phyloP scores from a whole-genome alignment of 2,329 filamentous ascomycete genomes.

The Clarireedia hainanense region DNA sequence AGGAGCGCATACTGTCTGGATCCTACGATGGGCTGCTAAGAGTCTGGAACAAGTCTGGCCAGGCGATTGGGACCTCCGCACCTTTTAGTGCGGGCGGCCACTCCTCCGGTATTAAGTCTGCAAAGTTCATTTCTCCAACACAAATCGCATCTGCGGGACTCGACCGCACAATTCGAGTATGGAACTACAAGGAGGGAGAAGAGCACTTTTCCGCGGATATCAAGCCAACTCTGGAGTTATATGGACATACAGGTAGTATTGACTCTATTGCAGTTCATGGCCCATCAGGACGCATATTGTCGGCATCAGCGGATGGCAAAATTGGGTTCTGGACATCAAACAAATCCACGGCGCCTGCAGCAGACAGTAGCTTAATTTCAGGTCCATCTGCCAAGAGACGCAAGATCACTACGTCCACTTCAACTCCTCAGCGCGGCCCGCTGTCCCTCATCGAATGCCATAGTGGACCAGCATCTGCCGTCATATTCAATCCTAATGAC shows the following conservation, averaged over 20 bases:
- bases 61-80: slow-evolving; percentile 70
- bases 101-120: slow-evolving; percentile 69
- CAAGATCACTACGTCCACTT: slow-evolving; percentile 50
- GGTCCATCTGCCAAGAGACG: slow-evolving; percentile 66
- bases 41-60: slow-evolving; percentile 85
- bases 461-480: slow-evolving; percentile 65
- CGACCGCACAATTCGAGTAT: slow-evolving; percentile 79
- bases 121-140: slow-evolving; percentile 69
- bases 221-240: slow-evolving; percentile 70
- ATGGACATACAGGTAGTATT: slow-evolving; percentile 70
- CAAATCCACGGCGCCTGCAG: slow-evolving; percentile 66
- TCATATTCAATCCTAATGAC: slow-evolving; percentile 78
- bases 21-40: slow-evolving; percentile 86
- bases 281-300: slow-evolving; percentile 69
- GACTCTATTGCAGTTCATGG: slow-evolving; percentile 69
- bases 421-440: slow-evolving; percentile 62
- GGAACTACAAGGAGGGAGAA: slow-evolving; percentile 71
- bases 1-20: slow-evolving; percentile 76
- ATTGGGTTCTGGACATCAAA: slow-evolving; percentile 86
- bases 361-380: slow-evolving; percentile 62
- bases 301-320: slow-evolving; percentile 73
- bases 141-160: slow-evolving; percentile 77
- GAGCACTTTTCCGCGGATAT: slow-evolving; percentile 49
- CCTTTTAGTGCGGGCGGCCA: slow-evolving; percentile 63
- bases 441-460: slow-evolving; percentile 66